Conservation (phyloP, 2,329 filamentous ascomycete species). For the Pseudonectria buxi region DNA sequence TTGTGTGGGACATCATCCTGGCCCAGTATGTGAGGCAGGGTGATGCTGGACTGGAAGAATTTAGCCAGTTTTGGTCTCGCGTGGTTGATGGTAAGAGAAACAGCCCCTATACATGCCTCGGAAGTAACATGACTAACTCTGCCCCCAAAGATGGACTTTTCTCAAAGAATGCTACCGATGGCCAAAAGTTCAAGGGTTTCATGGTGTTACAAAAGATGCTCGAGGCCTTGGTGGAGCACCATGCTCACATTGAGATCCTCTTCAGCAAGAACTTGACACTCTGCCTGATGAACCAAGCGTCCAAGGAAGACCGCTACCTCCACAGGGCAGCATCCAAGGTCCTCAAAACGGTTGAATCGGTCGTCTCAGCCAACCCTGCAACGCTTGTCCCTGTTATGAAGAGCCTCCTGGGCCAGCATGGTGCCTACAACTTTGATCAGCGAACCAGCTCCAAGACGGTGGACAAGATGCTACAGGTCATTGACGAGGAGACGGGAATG, state of each 20-base stretch:
- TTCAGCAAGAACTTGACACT: slow-evolving; percentile 81
- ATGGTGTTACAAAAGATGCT: slow-evolving; percentile 77
- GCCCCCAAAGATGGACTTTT: slow-evolving; percentile 65
- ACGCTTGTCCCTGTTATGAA: slow-evolving; percentile 56
- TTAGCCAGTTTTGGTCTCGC: slow-evolving; percentile 77
- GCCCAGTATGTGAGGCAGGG: slow-evolving; percentile 38
- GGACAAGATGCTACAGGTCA: slow-evolving; percentile 62
- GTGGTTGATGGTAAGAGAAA: slow-evolving; percentile 68
- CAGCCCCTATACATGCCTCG: background rate
- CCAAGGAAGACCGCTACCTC: slow-evolving; percentile 69
- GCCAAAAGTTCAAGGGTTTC: slow-evolving; percentile 89
- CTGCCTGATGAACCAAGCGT: slow-evolving; percentile 76
- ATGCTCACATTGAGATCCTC: slow-evolving; percentile 45
- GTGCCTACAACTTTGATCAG: slow-evolving; percentile 75
- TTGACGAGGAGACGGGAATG: slow-evolving; percentile 50
- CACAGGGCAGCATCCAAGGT: slow-evolving; percentile 73
- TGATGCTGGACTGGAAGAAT: slow-evolving; percentile 38
- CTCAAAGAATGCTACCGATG: slow-evolving; percentile 70
- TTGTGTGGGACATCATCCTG: slow-evolving; percentile 82
- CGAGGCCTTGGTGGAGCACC: slow-evolving; percentile 40
- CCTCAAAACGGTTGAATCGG: slow-evolving; percentile 61
- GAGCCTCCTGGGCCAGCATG: slow-evolving; percentile 62
- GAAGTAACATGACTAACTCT: slow-evolving; percentile 15
- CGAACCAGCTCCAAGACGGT: slow-evolving; percentile 80
- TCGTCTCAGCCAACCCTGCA: slow-evolving; percentile 54